phyloP scores from a whole-genome alignment of 352 stramenopile genomes.

The Globisporangium ultimum region DNA sequence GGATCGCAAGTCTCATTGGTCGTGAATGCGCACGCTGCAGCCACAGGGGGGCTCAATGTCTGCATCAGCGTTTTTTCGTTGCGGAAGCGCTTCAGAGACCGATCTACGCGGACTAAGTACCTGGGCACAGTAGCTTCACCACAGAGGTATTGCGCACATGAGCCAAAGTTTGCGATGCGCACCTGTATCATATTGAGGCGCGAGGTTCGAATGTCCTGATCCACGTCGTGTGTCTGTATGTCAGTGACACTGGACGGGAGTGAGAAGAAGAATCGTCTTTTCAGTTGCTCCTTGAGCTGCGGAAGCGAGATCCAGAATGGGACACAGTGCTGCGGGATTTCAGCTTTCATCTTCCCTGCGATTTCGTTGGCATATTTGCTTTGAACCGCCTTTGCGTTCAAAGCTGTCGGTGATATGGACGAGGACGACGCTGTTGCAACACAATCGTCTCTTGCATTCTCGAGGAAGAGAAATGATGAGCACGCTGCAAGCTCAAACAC shows the following conservation, averaged over 20 bases:
- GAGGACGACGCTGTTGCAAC: too few species aligned
- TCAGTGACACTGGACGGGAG: not conserved
- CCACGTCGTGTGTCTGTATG: not conserved
- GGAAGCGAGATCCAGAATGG: slow-evolving; percentile 43
- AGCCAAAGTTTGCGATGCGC: slow-evolving; percentile 1
- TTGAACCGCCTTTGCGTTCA: slow-evolving; percentile 29
- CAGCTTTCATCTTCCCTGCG: slow-evolving; percentile 40
- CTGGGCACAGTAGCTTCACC: not conserved
- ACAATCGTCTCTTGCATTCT: slow-evolving; percentile 1
- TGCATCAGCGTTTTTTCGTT: slow-evolving; percentile 34
- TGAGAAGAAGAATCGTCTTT: slow-evolving; percentile 17
- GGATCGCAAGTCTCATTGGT: slow-evolving; percentile 1
- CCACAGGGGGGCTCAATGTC: not conserved
- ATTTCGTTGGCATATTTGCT: slow-evolving; percentile 48
- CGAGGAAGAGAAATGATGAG: slow-evolving; percentile 37
- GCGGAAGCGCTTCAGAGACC: slow-evolving; percentile 21
- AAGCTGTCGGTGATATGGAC: not conserved
- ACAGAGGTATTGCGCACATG: slow-evolving; percentile 8
- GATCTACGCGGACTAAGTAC: slow-evolving; percentile 14
- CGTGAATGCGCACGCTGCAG: slow-evolving; percentile 22
- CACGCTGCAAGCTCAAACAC: slow-evolving; percentile 48
- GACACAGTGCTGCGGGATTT: slow-evolving; percentile 34
- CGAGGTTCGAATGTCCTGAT: not conserved
- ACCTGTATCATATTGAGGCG: not conserved
- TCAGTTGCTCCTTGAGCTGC: slow-evolving; percentile 31